Evolutionary conservation across 2,329 filamentous ascomycete species (phyloP), one percentile per base, ranked within the genome.

Genomic region (Phaeophleospora eucalypticola): DNA sequence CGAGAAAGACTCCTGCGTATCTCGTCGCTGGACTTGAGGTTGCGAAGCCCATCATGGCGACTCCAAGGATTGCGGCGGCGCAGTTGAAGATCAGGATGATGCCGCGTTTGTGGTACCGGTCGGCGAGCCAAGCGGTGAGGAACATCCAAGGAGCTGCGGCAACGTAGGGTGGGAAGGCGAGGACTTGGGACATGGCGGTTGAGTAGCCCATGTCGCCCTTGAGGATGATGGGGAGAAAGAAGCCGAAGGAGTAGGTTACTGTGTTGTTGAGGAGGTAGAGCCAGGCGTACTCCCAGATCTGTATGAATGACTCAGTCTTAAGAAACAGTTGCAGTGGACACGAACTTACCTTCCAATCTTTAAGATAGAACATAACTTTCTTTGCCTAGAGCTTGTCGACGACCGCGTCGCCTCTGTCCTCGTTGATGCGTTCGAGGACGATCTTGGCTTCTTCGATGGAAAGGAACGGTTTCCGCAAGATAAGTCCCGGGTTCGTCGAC

Each of bases 1-100:
- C 77, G 37, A 90, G 70, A 69, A 89, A 90, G 46, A 88, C 77
- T 43, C 86, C 86, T 49, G 87, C 82, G 66, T 88, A 89, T 39
- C 59, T 49, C 1, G 50, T 51, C 33, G 44, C 48, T 21, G 46
- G 49, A 41, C 45, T 51, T 17, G 41, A 41, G 19, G 34, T 45
- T 7, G 45, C 38, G 36, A 49, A 55, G 10, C 48, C 53, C 17
- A 53, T 46, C 50, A 53, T 46, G 4, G 43, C 47, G 9, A 55
- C 43, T 18, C 52, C 52, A 7, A 55, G 27, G 17, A 52, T 35
- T 6, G 52, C 50, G 14, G 37, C 34, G 29, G 40, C 16, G 32
- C 46, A 45, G 18, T 55, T 55, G 27, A 46, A 47, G 34, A 54
- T 54, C 36, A 58, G 45, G 4, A 58, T 45, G 3, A 49, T 43